Evolutionary conservation across 257 asterid species (phyloP).

Genomic region (Fraxinus cuspidata): DNA sequence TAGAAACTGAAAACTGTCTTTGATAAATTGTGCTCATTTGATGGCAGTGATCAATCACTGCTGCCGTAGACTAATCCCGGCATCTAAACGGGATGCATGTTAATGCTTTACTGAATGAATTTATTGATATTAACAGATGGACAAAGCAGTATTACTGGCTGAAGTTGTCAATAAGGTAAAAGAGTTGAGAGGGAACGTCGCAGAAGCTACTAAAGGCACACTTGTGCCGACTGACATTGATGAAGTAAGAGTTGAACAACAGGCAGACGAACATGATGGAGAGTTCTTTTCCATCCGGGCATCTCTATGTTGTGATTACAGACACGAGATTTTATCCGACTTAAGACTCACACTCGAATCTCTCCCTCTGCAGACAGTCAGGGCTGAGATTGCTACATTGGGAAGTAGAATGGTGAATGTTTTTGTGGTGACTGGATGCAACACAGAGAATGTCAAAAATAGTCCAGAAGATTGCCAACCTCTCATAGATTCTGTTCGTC

Average conservation of each 20-base stretch:
- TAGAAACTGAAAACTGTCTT: too few species aligned
- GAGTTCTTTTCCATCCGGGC: slow-evolving; percentile 53
- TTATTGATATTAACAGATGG: slow-evolving; percentile 54
- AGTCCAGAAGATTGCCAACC: slow-evolving; percentile 33
- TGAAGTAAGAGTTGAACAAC: slow-evolving; percentile 65
- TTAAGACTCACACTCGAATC: slow-evolving; percentile 56
- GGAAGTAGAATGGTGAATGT: slow-evolving; percentile 74
- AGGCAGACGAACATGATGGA: slow-evolving; percentile 36
- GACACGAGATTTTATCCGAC: slow-evolving; percentile 62
- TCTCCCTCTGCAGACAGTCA: slow-evolving; percentile 53
- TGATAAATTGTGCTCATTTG: too few species aligned
- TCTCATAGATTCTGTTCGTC: slow-evolving; percentile 48
- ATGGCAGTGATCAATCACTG: background rate
- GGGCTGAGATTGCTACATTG: slow-evolving; percentile 74
- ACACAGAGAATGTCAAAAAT: slow-evolving; percentile 27
- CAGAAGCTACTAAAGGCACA: slow-evolving; percentile 57
- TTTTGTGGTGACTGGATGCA: slow-evolving; percentile 50
- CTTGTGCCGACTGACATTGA: slow-evolving; percentile 73
- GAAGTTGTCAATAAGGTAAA: slow-evolving; percentile 70
- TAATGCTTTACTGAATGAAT: background rate
- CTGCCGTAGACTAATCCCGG: background rate
- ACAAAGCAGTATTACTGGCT: slow-evolving; percentile 77
- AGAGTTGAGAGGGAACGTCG: slow-evolving; percentile 41
- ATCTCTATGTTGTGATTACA: slow-evolving; percentile 72
- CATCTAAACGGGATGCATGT: background rate